Conservation (phyloP, 208 protist genomes). For the Leishmania martiniquensis region DNA sequence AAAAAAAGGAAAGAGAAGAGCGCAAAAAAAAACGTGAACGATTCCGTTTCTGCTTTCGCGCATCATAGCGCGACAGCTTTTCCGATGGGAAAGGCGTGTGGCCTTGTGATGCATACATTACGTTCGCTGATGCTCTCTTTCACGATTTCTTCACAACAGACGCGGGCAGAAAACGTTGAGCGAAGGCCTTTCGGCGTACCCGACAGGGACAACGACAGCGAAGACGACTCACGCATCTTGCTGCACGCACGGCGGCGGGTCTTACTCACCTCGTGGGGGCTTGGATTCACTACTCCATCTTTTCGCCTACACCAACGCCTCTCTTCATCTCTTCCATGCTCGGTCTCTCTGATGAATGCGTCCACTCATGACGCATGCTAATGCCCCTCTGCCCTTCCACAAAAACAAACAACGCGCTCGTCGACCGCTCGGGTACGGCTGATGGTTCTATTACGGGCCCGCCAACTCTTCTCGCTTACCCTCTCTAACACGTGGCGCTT, state of each 20-base stretch:
- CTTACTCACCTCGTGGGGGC: background rate
- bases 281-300: constrained; percentile 16
- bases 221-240: background rate
- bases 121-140: too few species aligned
- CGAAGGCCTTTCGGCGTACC: too few species aligned
- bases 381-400: background rate
- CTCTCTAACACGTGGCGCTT: background rate
- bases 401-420: background rate
- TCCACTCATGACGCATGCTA: background rate
- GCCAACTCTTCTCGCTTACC: background rate
- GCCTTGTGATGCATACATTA: too few species aligned
- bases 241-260: background rate
- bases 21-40: too few species aligned
- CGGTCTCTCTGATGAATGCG: background rate
- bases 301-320: background rate
- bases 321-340: background rate
- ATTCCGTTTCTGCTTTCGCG: too few species aligned
- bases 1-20: background rate
- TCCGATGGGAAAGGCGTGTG: too few species aligned
- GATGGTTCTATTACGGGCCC: background rate
- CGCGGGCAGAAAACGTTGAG: too few species aligned
- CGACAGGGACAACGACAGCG: background rate
- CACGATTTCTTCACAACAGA: too few species aligned
- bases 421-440: background rate
- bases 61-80: too few species aligned